Evolutionary conservation across 768 basidiomycete species (phyloP).

Genomic region (Panus rudis): DNA sequence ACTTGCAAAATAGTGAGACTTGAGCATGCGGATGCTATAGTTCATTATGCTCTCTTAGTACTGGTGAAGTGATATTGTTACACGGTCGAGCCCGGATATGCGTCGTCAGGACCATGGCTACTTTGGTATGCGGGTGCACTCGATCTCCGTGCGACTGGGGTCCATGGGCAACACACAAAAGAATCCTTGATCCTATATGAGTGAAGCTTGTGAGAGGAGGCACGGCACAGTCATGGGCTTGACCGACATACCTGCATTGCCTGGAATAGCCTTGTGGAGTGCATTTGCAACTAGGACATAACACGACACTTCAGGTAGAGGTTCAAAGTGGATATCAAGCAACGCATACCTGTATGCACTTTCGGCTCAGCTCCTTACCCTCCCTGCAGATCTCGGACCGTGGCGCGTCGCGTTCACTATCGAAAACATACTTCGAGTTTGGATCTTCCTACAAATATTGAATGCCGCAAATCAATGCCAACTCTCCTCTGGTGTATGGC

Average conservation of each 20-base stretch:
- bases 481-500: too few species aligned
- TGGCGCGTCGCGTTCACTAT: conserved; percentile 50
- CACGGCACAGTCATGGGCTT: not conserved
- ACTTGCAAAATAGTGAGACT: not conserved
- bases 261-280: conserved; percentile 53
- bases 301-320: not conserved
- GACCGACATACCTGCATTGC: conserved; percentile 57
- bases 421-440: conserved; percentile 50
- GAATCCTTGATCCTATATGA: conserved; percentile 50
- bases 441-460: conserved; percentile 40
- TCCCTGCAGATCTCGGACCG: conserved; percentile 55
- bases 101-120: conserved; percentile 4
- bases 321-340: not conserved
- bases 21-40: not conserved
- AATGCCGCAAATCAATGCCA: too few species aligned
- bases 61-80: not conserved
- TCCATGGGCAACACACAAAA: conserved; percentile 65
- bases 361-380: conserved; percentile 30
- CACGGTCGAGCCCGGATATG: not conserved
- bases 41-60: not conserved
- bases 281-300: conserved; percentile 46
- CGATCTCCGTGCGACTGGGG: conserved; percentile 57
- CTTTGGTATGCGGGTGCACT: conserved; percentile 59
- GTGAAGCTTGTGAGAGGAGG: not conserved
- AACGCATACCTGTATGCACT: conserved; percentile 50